These are phyloP conservation scores for Clonostachys rhizophaga DNA, from an alignment of 2,329 filamentous ascomycete species.

Conservation along the genomic window DNA sequence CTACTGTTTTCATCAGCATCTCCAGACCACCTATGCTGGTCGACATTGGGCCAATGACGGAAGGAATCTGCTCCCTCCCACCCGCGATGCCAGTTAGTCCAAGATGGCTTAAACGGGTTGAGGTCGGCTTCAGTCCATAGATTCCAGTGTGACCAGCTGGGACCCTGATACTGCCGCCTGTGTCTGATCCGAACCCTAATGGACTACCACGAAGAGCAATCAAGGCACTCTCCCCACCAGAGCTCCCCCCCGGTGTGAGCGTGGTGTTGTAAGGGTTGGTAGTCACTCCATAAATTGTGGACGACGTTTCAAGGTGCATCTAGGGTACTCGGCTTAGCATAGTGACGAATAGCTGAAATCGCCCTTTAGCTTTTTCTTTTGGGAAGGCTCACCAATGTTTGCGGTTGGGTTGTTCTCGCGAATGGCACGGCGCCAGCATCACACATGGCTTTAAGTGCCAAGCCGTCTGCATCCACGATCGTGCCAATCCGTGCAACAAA, in stretches of 20 bases:
- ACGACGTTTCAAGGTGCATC: slow-evolving; percentile 28
- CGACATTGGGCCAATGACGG: neutral
- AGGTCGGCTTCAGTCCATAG: slow-evolving; percentile 30
- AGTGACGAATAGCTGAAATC: too few species aligned
- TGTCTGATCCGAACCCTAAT: slow-evolving; percentile 35
- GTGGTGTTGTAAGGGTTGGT: slow-evolving; percentile 59
- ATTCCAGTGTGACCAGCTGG: slow-evolving; percentile 36
- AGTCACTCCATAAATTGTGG: slow-evolving; percentile 59
- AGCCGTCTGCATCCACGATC: slow-evolving; percentile 43
- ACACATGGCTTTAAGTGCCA: slow-evolving; percentile 51
- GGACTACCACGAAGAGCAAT: slow-evolving; percentile 32
- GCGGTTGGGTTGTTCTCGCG: slow-evolving; percentile 66
- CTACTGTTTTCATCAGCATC: slow-evolving; percentile 45
- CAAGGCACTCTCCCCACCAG: slow-evolving; percentile 48
- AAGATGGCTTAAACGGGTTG: neutral
- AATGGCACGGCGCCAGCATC: slow-evolving; percentile 60
- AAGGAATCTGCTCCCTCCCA: slow-evolving; percentile 1
- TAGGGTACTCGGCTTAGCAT: too few species aligned
- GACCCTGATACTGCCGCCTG: slow-evolving; percentile 37
- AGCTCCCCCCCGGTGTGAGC: slow-evolving; percentile 58
- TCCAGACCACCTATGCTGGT: slow-evolving; percentile 21
- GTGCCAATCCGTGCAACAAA: slow-evolving; percentile 51
- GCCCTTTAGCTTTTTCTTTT: too few species aligned
- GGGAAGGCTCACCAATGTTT: slow-evolving; percentile 22
- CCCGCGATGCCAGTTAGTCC: neutral